A percentile compares a stretch with the other conserved stretches of the same genome.
phyloP scores from a whole-genome alignment of 371 early-diverging fungal genomes.

The Dichotomocladium elegans region DNA sequence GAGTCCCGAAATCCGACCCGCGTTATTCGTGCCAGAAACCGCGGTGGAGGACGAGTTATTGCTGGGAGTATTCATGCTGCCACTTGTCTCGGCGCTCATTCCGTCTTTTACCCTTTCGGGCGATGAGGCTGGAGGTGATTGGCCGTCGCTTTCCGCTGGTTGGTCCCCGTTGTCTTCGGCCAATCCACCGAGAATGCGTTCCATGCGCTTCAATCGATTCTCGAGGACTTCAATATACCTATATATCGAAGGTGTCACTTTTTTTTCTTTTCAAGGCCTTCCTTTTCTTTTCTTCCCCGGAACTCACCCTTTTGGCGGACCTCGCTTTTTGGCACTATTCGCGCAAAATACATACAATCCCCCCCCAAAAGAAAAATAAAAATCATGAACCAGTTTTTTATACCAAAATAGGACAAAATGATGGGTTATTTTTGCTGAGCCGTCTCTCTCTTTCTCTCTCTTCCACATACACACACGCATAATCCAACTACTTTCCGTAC shows the following conservation, averaged over 20 bases:
- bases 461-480: too few relatives aligned
- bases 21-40: not conserved
- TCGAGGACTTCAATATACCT: slow-evolving; percentile 66
- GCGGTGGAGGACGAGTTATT: not conserved
- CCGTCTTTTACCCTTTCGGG: not conserved
- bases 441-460: too few relatives aligned
- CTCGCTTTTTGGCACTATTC: slow-evolving; percentile 39
- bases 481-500: slow-evolving; percentile 12
- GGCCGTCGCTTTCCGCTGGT: not conserved
- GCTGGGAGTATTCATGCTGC: not conserved
- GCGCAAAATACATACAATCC: not conserved
- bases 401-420: not conserved
- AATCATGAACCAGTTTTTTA: too few relatives aligned
- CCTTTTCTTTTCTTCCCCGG: not conserved
- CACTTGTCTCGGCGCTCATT: not conserved
- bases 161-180: slow-evolving; percentile 5
- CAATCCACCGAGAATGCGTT: slow-evolving; percentile 50
- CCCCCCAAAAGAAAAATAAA: not conserved
- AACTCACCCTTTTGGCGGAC: slow-evolving; percentile 24
- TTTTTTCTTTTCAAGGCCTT: not conserved
- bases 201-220: slow-evolving; percentile 64
- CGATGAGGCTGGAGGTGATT: too few relatives aligned
- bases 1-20: slow-evolving; percentile 8
- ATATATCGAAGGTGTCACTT: not conserved
- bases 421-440: too few relatives aligned